A percentile compares a stretch with the other conserved stretches of the same genome.
These are phyloP conservation scores for Acorus gramineus DNA, from an alignment of 106 monocot species.

Conservation along the genomic window DNA sequence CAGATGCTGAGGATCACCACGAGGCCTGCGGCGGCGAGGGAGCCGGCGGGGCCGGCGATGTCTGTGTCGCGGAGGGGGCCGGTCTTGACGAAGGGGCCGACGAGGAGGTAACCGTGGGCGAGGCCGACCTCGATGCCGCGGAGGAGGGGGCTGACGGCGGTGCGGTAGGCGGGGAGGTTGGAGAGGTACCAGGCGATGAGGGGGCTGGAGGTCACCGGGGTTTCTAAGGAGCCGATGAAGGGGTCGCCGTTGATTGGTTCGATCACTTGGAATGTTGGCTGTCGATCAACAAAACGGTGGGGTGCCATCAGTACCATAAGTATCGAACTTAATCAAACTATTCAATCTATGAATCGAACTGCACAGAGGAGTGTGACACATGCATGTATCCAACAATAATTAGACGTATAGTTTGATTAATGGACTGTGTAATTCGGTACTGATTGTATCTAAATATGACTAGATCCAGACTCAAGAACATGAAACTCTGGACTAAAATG, in stretches of 20 bases:
- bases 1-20: conserved; percentile 88
- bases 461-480: too few relatives aligned
- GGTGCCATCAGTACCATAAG: too few relatives aligned
- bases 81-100: conserved; percentile 86
- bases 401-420: not conserved
- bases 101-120: conserved; percentile 87
- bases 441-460: too few relatives aligned
- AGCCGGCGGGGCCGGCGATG: conserved; percentile 62
- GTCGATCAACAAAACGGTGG: not conserved
- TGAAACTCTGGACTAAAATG: too few relatives aligned
- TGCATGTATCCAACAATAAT: not conserved
- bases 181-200: conserved; percentile 95
- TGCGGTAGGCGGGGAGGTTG: conserved; percentile 97
- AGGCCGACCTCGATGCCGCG: conserved; percentile 91
- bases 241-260: conserved; percentile 94
- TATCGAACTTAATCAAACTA: too few relatives aligned
- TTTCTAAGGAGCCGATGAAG: conserved; percentile 91
- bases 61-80: conserved; percentile 89
- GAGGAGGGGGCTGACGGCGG: conserved; percentile 88
- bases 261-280: conserved; percentile 86
- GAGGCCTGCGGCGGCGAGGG: conserved; percentile 77
- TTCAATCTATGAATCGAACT: not conserved
- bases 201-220: conserved; percentile 85
- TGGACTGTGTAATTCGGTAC: too few relatives aligned
- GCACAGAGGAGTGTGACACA: not conserved